phyloP scores from a whole-genome alignment of 192 early-diverging fungal genomes.

The Entrophospora sp. region DNA sequence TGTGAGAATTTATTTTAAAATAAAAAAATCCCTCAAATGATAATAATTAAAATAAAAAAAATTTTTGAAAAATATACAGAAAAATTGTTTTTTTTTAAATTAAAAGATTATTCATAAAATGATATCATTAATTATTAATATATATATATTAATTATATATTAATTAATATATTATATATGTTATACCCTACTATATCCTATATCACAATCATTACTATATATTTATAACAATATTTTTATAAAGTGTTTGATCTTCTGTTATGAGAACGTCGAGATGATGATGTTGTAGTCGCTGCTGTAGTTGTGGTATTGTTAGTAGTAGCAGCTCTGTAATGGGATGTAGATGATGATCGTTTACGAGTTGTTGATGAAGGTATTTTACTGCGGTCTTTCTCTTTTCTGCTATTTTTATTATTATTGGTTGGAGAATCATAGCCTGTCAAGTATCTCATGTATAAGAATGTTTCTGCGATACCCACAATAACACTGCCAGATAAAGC shows the following conservation, averaged over 20 bases:
- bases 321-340: background rate
- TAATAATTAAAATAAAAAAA: no score
- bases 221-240: background rate
- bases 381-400: constrained; percentile 5
- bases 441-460: constrained; percentile 22
- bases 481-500: constrained; percentile 14
- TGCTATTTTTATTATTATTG: constrained; percentile 2
- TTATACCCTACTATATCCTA: no score
- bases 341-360: background rate
- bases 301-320: background rate
- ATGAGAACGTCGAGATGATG: background rate
- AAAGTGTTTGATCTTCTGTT: background rate
- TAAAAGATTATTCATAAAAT: no score
- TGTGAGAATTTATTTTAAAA: background rate
- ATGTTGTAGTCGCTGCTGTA: background rate
- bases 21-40: no score
- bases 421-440: constrained; percentile 16
- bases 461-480: constrained; percentile 19
- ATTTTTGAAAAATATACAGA: no score
- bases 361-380: background rate
- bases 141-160: no score
- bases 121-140: no score
- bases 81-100: no score
- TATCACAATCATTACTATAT: no score
- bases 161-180: no score